phyloP scores from a whole-genome alignment of 257 asterid genomes.

The Solanum chmielewskii region DNA sequence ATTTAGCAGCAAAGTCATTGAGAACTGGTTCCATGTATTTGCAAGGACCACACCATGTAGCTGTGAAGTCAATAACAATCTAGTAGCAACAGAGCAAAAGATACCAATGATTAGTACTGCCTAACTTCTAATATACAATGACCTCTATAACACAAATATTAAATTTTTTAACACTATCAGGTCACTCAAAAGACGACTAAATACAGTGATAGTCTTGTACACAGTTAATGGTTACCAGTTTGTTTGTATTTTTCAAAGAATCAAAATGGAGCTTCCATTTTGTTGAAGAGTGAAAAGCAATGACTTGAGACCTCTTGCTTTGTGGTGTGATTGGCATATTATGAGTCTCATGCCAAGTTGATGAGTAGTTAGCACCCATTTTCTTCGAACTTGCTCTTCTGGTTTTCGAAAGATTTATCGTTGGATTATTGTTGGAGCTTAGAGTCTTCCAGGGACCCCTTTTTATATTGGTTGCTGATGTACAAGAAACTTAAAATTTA shows the following conservation, averaged over 20 bases:
- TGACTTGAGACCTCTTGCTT: constrained; percentile 24
- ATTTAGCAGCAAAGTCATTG: constrained; percentile 41
- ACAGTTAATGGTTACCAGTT: constrained; percentile 27
- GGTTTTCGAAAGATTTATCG: background rate
- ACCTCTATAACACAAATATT: background rate
- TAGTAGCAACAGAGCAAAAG: constrained; percentile 3
- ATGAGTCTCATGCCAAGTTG: background rate
- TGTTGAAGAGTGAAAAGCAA: constrained; percentile 35
- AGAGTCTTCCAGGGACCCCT: background rate
- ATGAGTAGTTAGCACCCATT: constrained; percentile 32
- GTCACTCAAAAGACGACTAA: background rate
- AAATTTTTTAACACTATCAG: background rate
- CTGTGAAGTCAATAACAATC: constrained; percentile 65
- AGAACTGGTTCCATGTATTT: constrained; percentile 35
- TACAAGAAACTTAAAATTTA: background rate
- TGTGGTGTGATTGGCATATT: constrained; percentile 1
- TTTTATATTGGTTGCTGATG: constrained; percentile 12
- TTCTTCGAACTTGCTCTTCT: background rate
- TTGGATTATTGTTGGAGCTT: background rate
- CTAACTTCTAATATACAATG: background rate
- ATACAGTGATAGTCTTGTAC: background rate
- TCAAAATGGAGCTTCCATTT: constrained; percentile 51
- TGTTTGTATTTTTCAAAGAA: constrained; percentile 40
- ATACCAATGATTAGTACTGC: background rate
- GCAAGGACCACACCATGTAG: constrained; percentile 76